Base-by-base conservation (phyloP, 2,329 filamentous ascomycete genomes). In the Fusarium sp. region DNA sequence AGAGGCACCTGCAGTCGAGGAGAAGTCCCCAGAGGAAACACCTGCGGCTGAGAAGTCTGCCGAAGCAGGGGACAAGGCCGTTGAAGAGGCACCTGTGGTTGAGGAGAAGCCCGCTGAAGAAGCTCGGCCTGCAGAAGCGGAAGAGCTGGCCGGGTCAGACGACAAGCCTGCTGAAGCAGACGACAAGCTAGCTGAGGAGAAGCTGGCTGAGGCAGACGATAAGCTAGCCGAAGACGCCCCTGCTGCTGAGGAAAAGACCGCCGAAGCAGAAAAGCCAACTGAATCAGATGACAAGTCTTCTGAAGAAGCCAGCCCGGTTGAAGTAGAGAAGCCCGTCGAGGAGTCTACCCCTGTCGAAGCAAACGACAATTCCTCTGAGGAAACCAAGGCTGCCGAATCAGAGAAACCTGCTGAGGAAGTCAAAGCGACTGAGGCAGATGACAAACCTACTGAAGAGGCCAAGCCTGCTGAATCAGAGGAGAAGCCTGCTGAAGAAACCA, bases 121-220 rank as follows among this genome's bases (percentile, higher is more conserved):
- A n/a, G 35, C 31, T 3, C 63, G 24, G 29, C 33, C 68, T 38
- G 42, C 24, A 4, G 67, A 62, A 40, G 68, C 59, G 36, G 62
- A 59, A 11, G 58, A 72, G 27, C 16, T 61, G 8, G 55, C n/a
- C 11, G 60, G 49, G 5, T 35, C 49, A 31, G 46, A 62, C 22
- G 49, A 42, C 17, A 42, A 64, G 20, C 4, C 29, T 22, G 16
- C 46, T 17, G 58, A 64, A 29, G 42, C 53, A 11, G 62, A 61
- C 12, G 38, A 55, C 17, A 33, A 63, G 40, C 20, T 20, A 11
- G 17, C 46, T 6, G 42, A 44, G 20, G 42, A 44, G 9, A 24
- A 46, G 42, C 8, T 22, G 44, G 20, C 42, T 14, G 42, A 46
- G 16, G 4, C 40, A 9, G 62, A 63, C 10, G 35, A 55, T 14